These are phyloP conservation scores for Colletotrichum caudatum DNA, from an alignment of 2,329 filamentous ascomycete genomes.

Conservation along the genomic window DNA sequence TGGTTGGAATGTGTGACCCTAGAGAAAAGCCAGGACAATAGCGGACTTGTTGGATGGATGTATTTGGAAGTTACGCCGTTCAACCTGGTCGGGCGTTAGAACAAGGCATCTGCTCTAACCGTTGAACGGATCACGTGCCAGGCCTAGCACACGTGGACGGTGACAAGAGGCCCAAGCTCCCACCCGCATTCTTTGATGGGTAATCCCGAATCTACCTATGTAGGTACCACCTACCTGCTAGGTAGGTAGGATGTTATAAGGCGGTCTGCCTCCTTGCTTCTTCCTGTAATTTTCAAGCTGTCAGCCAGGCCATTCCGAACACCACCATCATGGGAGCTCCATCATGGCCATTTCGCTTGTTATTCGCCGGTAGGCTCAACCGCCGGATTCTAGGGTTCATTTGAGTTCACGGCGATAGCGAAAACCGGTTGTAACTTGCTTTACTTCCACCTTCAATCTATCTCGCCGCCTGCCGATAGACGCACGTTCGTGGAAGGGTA, in stretches of 20 bases:
- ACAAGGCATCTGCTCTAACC: slow-evolving; percentile 32
- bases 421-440: background rate
- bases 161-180: slow-evolving; percentile 21
- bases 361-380: background rate
- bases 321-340: slow-evolving; percentile 2
- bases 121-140: slow-evolving; percentile 32
- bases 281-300: slow-evolving; percentile 4
- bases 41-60: too few relatives aligned
- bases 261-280: background rate
- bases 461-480: background rate
- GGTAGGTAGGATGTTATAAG: background rate
- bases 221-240: background rate
- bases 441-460: background rate
- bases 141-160: background rate
- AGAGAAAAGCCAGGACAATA: background rate
- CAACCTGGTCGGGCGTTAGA: slow-evolving; percentile 19
- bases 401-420: background rate
- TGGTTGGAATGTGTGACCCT: background rate
- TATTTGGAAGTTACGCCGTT: background rate
- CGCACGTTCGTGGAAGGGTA: background rate
- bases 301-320: background rate
- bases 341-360: background rate
- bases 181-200: slow-evolving; percentile 6
- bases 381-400: background rate
- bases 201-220: too few relatives aligned